A percentile compares a stretch with the other conserved stretches of the same genome.
These are phyloP conservation scores for Trichoderma aggressivum DNA, from an alignment of 2,329 filamentous ascomycete genomes.

Conservation along the genomic window DNA sequence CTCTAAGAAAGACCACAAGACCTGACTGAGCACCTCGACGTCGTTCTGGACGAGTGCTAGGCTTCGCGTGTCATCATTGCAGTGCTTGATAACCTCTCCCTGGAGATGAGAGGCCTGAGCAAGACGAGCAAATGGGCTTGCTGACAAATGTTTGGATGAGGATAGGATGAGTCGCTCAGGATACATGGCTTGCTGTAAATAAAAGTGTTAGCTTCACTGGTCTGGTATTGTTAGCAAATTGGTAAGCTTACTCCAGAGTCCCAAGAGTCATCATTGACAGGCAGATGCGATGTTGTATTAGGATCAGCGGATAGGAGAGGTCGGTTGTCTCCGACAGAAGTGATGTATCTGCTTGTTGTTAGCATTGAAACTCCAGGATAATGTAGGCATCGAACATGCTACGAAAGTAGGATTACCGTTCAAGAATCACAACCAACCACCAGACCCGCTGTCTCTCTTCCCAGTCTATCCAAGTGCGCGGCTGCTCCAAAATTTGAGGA, in stretches of 20 bases:
- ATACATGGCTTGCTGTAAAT: neutral
- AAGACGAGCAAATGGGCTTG: constrained; percentile 31
- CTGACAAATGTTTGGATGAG: constrained; percentile 26
- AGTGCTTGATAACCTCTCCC: constrained; percentile 27
- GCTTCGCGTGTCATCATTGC: constrained; percentile 10
- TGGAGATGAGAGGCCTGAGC: constrained; percentile 34
- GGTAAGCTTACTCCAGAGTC: constrained; percentile 19
- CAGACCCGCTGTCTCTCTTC: constrained; percentile 34
- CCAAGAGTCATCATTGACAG: constrained; percentile 29
- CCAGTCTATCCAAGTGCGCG: constrained; percentile 28
- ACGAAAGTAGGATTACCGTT: constrained; percentile 26
- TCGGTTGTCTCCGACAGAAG: constrained; percentile 23
- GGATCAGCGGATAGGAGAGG: constrained; percentile 28
- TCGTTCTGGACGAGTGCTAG: neutral
- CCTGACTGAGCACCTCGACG: constrained; percentile 14
- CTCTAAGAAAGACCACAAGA: constrained; percentile 9
- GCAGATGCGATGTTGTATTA: constrained; percentile 28
- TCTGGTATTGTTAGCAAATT: neutral
- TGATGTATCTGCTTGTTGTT: constrained; percentile 22
- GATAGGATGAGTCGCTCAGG: constrained; percentile 20
- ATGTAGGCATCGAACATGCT: neutral
- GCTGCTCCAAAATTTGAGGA: constrained; percentile 27
- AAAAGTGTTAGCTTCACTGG: neutral
- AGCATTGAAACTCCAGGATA: neutral
- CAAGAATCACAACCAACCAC: constrained; percentile 34